These are phyloP conservation scores for Pyrenochaeta sp. DNA, from an alignment of 2,329 filamentous ascomycete genomes.

Conservation along the genomic window DNA sequence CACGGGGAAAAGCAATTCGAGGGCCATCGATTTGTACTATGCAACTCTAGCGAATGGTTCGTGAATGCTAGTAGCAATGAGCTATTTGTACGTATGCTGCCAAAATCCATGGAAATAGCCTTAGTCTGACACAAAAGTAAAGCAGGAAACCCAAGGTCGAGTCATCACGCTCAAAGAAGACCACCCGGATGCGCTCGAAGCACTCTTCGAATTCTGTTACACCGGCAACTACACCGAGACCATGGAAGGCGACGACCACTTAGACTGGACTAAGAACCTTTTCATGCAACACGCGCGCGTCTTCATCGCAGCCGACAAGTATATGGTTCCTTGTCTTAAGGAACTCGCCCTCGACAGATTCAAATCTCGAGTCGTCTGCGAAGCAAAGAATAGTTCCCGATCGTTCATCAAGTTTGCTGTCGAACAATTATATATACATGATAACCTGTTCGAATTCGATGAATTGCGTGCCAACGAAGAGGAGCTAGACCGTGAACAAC, in stretches of 20 bases:
- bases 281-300: not conserved
- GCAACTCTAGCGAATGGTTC: constrained; percentile 3
- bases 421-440: not conserved
- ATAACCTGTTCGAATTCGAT: not conserved
- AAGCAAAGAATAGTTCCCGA: not conserved
- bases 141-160: not conserved
- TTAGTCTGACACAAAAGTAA: too few species aligned
- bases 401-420: not conserved
- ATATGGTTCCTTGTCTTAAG: not conserved
- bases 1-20: not conserved
- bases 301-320: not conserved
- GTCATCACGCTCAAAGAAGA: not conserved
- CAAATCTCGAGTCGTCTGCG: not conserved
- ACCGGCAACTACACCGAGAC: not conserved
- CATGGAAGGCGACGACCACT: not conserved
- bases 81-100: not conserved
- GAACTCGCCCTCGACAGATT: not conserved
- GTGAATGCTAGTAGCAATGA: not conserved
- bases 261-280: not conserved
- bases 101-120: too few species aligned
- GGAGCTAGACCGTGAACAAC: too few species aligned
- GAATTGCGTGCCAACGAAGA: not conserved
- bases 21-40: not conserved
- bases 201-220: constrained; percentile 1
- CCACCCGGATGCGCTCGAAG: not conserved